phyloP scores from a whole-genome alignment of 2,329 filamentous ascomycete species.

The Herpotrichia juniperi region DNA sequence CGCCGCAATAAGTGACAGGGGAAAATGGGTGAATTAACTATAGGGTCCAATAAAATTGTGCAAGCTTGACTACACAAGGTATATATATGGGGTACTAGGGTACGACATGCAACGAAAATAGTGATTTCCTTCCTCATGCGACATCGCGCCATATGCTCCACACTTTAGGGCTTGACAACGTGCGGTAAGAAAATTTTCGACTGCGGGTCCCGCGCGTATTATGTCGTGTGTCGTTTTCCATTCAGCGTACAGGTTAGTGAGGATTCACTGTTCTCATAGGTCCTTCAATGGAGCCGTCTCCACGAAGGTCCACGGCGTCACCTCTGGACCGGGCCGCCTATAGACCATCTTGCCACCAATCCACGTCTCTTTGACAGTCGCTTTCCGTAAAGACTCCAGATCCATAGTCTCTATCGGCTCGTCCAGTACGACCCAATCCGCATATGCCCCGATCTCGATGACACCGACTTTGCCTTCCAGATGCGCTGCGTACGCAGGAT shows the following conservation, averaged over 20 bases:
- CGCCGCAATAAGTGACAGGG: not conserved
- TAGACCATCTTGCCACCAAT: slow-evolving; percentile 60
- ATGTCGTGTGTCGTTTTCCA: not conserved
- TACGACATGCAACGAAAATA: not conserved
- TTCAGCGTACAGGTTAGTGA: not conserved
- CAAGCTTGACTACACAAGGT: not conserved
- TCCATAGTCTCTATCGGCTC: slow-evolving; percentile 58
- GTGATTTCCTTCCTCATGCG: not conserved
- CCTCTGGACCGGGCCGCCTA: slow-evolving; percentile 20
- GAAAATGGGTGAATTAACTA: not conserved
- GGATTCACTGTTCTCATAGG: too few species aligned
- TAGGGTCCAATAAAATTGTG: not conserved
- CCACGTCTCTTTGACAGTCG: slow-evolving; percentile 71
- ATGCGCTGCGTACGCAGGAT: slow-evolving; percentile 65
- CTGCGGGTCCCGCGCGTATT: not conserved
- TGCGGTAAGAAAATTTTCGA: not conserved
- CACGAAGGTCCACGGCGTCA: slow-evolving; percentile 11
- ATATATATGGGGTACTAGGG: not conserved
- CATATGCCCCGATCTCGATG: slow-evolving; percentile 66
- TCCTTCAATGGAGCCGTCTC: not conserved
- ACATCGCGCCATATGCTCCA: not conserved
- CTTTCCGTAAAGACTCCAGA: slow-evolving; percentile 57
- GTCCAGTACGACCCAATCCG: slow-evolving; percentile 75
- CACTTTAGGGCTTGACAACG: not conserved
- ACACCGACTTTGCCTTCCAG: slow-evolving; percentile 64